Evolutionary conservation across 2,329 filamentous ascomycete species (phyloP), one percentile per base, ranked within the genome.

Genomic region (Ramichloridium luteum): DNA sequence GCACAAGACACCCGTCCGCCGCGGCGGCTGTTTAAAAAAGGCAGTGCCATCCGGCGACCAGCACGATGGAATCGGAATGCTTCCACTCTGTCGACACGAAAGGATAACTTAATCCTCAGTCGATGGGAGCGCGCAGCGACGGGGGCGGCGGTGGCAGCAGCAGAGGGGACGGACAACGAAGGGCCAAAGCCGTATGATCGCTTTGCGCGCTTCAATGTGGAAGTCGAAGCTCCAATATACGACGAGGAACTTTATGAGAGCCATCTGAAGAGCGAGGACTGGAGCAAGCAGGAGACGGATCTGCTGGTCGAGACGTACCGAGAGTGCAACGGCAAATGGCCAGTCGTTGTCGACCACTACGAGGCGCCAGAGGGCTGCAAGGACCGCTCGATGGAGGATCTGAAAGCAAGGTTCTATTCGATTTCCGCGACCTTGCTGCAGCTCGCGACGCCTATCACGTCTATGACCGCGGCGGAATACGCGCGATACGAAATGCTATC

Each of bases 211-310:
- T 96, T 80, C 67, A 92, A 94, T 52, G 76, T 93, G 33, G 70
- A 78, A 42, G 72, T 88, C 10, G 70, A 79, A 3, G 67, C 85
- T 20, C 83, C 86, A 1, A 68, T 76, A 38, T 96, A 96, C 57
- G 84, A 73, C 39, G 80, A 92, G 41, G 82, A 86, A 40, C 79
- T 93, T 54, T 98, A 98, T 58, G 71, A 77, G 38, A 67, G 74
- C 35, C 73, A 80, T 39, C 59, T 98, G 30, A 70, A 75, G 11
- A 26, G 68, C 50, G 64, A 73, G 10, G 77, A 88, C 46, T 98
- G 90, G 90, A 78, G 80, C 10, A 83, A 80, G 49, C 79, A 90
- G 47, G 90, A 98, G 59, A 98, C 90, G 6, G 85, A 94, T 53
- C 94, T 94, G 51, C 60, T 98, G 40, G 70, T 96, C 53, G 64